Base-by-base conservation (phyloP, 176 grass and related monocot species). In the Oryza meyeriana region DNA sequence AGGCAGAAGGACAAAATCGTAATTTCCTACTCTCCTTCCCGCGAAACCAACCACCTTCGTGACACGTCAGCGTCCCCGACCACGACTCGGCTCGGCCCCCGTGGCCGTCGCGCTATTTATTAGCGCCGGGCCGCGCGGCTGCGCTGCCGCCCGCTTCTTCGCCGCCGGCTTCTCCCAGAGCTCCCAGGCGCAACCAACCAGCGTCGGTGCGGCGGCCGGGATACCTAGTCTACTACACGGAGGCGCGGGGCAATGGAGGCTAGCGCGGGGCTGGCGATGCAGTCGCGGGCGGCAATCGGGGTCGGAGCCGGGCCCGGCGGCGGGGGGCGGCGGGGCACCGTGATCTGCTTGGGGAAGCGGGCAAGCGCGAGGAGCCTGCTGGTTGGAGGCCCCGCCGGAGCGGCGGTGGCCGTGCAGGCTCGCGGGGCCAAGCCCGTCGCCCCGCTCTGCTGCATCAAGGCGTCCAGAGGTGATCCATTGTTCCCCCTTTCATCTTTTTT, bases 161-260 rank as follows among this genome's bases (percentile, higher is more conserved):
- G 48, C 25, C 67, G 11, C 27, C 28, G 32, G 13, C 55, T 27
- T 39, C 9, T 30, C 35, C 18, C 59, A 8, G 3, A 0, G 6
- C 40, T 10, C 40, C 34, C 4, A 0, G 34, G 2, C 34, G 10
- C 36, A 38, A 0, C 4, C 10, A 42, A 42, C 40, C 40, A 42
- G 5, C 65, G 32, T 17, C 65, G 31, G 14, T 14, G 14, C 13
- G 13, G 44, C 44, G n/a, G n/a, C n/a, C 13, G 44, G 14, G 14
- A 17, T 59, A 32, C 10, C 33, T 29, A 10, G 65, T 26, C 8
- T 20, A 11, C 64, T 24, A 13, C 25, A 25, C 48, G 36, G 5
- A n/a, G n/a, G n/a, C 33, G 6, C 50, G 24, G 25, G 14, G 64
- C 62, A 64, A 87, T 87, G 85, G 85, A 87, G 85, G 77, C 69